A percentile compares a stretch with the other conserved stretches of the same genome.
Conservation (phyloP, 2,329 filamentous ascomycete genomes). For the Fusarium sp. region DNA sequence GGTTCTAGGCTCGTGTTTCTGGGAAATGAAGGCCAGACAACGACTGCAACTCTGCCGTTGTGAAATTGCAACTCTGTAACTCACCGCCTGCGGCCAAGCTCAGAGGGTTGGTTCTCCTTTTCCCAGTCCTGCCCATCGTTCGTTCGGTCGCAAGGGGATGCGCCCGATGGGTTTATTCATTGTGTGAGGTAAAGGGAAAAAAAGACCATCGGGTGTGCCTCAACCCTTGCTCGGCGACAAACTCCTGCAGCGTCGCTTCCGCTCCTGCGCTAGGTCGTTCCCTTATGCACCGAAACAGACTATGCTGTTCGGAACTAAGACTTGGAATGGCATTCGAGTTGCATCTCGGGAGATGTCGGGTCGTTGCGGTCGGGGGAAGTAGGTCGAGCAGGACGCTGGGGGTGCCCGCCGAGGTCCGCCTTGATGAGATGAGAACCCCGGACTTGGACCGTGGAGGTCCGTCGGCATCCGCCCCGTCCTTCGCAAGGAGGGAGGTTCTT, state of each 20-base stretch:
- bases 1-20: slow-evolving; percentile 32
- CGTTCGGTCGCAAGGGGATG: slow-evolving; percentile 8
- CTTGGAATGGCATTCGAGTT: slow-evolving; percentile 22
- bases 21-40: slow-evolving; percentile 31
- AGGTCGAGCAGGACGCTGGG: slow-evolving; percentile 12
- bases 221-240: slow-evolving; percentile 18
- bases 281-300: slow-evolving; percentile 29
- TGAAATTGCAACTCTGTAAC: slow-evolving; percentile 21
- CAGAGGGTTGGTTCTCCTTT: background rate
- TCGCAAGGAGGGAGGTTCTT: slow-evolving; percentile 8
- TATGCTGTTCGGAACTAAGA: slow-evolving; percentile 25
- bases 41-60: slow-evolving; percentile 24
- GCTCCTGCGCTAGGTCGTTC: slow-evolving; percentile 37
- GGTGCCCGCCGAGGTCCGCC: slow-evolving; percentile 18
- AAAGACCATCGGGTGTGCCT: slow-evolving; percentile 12
- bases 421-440: slow-evolving; percentile 17
- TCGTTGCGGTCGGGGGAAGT: slow-evolving; percentile 26
- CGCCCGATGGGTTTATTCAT: slow-evolving; percentile 34
- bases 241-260: slow-evolving; percentile 37
- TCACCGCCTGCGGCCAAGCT: slow-evolving; percentile 36
- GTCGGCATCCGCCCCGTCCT: slow-evolving; percentile 25
- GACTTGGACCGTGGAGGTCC: slow-evolving; percentile 24
- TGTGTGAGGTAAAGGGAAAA: slow-evolving; percentile 40
- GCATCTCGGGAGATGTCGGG: slow-evolving; percentile 38
- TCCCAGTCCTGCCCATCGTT: slow-evolving; percentile 1